Percentiles rank a stretch among this genome's conserved stretches.
Evolutionary conservation across 352 stramenopile genomes (phyloP).

Genomic region (Globisporangium uncinulatum): DNA sequence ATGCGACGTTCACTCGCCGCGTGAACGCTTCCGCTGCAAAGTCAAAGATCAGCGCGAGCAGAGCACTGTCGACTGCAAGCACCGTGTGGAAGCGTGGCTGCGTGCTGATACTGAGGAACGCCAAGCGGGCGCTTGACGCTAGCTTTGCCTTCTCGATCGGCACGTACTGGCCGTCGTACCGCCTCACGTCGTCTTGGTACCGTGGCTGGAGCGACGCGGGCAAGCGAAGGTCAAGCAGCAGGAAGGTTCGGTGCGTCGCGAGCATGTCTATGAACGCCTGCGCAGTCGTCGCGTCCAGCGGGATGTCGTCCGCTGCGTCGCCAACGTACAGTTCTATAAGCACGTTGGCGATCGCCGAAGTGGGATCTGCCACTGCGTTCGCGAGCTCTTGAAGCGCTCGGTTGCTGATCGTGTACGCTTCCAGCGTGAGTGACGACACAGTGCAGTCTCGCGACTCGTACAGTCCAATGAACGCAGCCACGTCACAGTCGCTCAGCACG

Average conservation of each 20-base stretch:
- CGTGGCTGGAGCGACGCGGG: background rate
- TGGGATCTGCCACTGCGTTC: background rate
- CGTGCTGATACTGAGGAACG: slow-evolving; percentile 4
- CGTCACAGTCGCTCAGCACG: background rate
- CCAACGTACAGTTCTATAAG: background rate
- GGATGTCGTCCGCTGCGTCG: background rate
- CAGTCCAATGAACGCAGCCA: slow-evolving; percentile 1
- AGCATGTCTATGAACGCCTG: slow-evolving; percentile 4
- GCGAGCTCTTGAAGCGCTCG: background rate
- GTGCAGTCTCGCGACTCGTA: background rate
- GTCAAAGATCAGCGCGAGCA: slow-evolving; percentile 7
- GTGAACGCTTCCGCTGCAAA: slow-evolving; percentile 2
- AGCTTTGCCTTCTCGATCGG: background rate
- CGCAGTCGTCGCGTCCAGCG: background rate
- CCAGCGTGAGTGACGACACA: slow-evolving; percentile 3
- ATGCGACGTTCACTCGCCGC: background rate
- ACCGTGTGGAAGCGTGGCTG: background rate
- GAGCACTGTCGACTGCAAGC: background rate
- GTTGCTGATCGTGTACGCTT: slow-evolving; percentile 6
- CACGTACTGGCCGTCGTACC: slow-evolving; percentile 3
- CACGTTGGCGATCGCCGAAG: background rate
- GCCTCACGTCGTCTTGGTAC: background rate
- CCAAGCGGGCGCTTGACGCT: background rate
- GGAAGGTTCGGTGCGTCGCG: background rate
- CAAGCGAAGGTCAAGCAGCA: slow-evolving; percentile 5